Conservation (phyloP, 129 eudicot genomes). For the Smallanthus sonchifolius region DNA sequence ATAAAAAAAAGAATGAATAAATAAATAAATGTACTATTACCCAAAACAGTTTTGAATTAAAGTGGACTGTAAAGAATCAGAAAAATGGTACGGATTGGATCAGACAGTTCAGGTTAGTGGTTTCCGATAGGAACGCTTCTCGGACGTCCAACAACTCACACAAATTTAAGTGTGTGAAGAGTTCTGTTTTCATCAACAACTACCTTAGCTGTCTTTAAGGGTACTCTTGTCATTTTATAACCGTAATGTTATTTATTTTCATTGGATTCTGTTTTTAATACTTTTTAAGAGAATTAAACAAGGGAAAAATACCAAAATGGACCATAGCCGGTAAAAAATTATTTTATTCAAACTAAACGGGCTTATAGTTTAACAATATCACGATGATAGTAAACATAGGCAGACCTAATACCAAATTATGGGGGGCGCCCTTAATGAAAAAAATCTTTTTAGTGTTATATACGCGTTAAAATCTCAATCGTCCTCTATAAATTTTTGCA, state of each 20-base stretch:
- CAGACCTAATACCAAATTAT: too few relatives aligned
- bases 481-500: too few relatives aligned
- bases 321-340: too few relatives aligned
- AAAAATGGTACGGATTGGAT: constrained; percentile 21
- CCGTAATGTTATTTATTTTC: background rate
- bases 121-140: constrained; percentile 13
- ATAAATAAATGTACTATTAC: background rate
- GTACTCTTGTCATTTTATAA: background rate
- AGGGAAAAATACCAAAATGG: too few relatives aligned
- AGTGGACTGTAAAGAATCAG: constrained; percentile 19
- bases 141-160: background rate
- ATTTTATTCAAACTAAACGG: too few relatives aligned
- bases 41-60: constrained; percentile 20
- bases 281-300: background rate
- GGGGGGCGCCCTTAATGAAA: too few relatives aligned
- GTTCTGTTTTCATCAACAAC: constrained; percentile 16
- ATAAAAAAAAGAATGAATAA: background rate
- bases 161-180: constrained; percentile 20
- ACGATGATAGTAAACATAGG: too few relatives aligned
- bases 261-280: background rate
- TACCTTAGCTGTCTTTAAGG: background rate
- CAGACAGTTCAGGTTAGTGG: constrained; percentile 22
- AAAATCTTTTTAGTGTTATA: too few relatives aligned
- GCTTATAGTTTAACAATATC: too few relatives aligned
- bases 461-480: too few relatives aligned